phyloP scores from a whole-genome alignment of 1,284 basidiomycete genomes.

The Microbotryomycetes sp. region DNA sequence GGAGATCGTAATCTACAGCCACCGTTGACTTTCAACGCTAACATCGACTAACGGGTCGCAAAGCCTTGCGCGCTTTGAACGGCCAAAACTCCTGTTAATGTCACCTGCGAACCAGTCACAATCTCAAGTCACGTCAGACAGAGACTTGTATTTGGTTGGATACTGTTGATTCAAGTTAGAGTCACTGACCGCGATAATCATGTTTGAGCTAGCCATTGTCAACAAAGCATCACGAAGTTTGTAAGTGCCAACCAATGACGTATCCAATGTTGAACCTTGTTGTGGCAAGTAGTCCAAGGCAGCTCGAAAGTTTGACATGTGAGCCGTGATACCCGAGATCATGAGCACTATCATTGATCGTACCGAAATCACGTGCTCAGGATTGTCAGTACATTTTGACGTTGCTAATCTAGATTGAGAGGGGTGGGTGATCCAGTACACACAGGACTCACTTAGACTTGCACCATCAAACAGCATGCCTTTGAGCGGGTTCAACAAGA shows the following conservation, averaged over 20 bases:
- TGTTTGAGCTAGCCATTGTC: constrained; percentile 19
- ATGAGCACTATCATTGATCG: constrained; percentile 14
- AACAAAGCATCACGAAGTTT: constrained; percentile 22
- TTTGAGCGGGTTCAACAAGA: constrained; percentile 13
- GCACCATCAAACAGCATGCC: constrained; percentile 29
- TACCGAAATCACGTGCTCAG: background rate
- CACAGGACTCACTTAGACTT: constrained; percentile 7
- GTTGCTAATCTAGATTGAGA: too few species aligned
- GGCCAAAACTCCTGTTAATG: constrained; percentile 27
- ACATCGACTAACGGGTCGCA: too few species aligned
- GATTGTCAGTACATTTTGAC: too few species aligned
- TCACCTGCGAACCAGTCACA: constrained; percentile 10
- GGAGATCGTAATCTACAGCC: too few species aligned
- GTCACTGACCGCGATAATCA: constrained; percentile 28
- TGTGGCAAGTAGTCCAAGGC: constrained; percentile 31
- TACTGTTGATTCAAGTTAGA: background rate
- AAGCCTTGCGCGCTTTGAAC: constrained; percentile 29
- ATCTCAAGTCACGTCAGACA: too few species aligned
- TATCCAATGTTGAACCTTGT: background rate
- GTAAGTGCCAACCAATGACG: background rate
- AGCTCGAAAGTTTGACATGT: constrained; percentile 27
- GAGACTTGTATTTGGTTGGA: too few species aligned
- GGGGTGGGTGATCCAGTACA: background rate
- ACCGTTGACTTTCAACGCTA: too few species aligned
- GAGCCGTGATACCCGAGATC: constrained; percentile 17